Base-by-base conservation (phyloP, 257 asterid species). In the Ilex aquifolium region DNA sequence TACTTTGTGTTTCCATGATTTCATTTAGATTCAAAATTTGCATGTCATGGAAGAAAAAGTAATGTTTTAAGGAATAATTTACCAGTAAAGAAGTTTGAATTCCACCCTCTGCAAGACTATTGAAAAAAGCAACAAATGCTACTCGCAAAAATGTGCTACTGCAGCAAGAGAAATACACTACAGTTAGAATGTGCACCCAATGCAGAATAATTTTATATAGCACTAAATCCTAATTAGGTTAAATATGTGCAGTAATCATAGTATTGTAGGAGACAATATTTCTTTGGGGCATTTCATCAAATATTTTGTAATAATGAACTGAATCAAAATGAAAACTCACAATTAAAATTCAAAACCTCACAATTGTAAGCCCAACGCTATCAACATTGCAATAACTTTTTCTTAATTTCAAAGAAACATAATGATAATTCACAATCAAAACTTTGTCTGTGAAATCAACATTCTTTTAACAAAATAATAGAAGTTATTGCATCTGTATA, bases 101-200 rank as follows among this genome's bases (percentile, higher is more conserved):
- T 56, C 94, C 94, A 4, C 90, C 84, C 75, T 83, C 87, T 13
- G 80, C 94, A 73, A 85, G 74, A 59, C 88, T 81, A 57, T 75
- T 76, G 76, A 85, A 85, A 75, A 85, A 79, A 12, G 85, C 83
- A 52, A 81, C 80, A 59, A 72, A 61, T 14, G 90, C 74, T 15
- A 78, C 90, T 14, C 78, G 53, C 3, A 87, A 74, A 62, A 83
- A 76, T 2, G 84, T 80, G 4, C 31, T 10, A 63, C 93, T 85
- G 85, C 83, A 72, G 63, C 40, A 57, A 51, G 64, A 59, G 27
- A 53, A 73, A 56, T 56, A 61, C 12, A 32, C 52, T 49, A 27
- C 53, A 39, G 4, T 49, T 4, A n/a, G 54, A n/a, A n/a, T 1
- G 4, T 49, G 5, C 11, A 49, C 54, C 6, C 54, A 49, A 3